A percentile compares a stretch with the other conserved stretches of the same genome.
These are phyloP conservation scores for Erodium maritimum DNA, from an alignment of 345 rosid species.

Conservation along the genomic window DNA sequence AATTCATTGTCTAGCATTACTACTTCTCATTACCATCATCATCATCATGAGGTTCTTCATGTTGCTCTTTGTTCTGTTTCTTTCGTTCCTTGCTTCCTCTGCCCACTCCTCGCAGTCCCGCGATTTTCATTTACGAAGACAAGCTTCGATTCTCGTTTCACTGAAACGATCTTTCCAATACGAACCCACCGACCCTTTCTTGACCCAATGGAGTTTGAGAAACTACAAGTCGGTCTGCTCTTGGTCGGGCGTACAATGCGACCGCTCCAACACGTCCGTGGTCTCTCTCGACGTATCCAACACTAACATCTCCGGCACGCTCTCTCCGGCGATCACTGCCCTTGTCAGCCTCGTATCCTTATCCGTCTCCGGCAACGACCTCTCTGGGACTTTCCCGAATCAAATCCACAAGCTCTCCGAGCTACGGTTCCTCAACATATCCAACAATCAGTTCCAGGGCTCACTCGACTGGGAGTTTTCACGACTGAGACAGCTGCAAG, in stretches of 20 bases:
- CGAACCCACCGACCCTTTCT: slow-evolving; percentile 2
- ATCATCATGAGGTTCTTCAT: too few species aligned
- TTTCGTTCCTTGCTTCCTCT: too few species aligned
- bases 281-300: slow-evolving; percentile 7
- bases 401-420: slow-evolving; percentile 23
- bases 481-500: slow-evolving; percentile 22
- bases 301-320: slow-evolving; percentile 10
- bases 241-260: slow-evolving; percentile 12
- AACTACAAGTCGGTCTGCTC: slow-evolving; percentile 3
- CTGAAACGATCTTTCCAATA: slow-evolving; percentile 11
- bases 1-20: too few species aligned
- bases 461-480: slow-evolving; percentile 39
- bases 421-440: slow-evolving; percentile 39
- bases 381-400: slow-evolving; percentile 24
- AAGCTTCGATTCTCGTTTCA: slow-evolving; percentile 1
- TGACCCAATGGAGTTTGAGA: slow-evolving; percentile 8
- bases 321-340: slow-evolving; percentile 8
- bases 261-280: slow-evolving; percentile 2
- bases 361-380: slow-evolving; percentile 20
- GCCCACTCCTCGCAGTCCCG: too few species aligned
- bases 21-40: too few species aligned
- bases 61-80: too few species aligned
- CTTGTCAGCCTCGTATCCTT: slow-evolving; percentile 8
- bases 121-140: too few species aligned
- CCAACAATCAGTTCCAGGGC: slow-evolving; percentile 42